phyloP scores from a whole-genome alignment of 2,329 filamentous ascomycete genomes.

The Colletotrichum eremochloae region DNA sequence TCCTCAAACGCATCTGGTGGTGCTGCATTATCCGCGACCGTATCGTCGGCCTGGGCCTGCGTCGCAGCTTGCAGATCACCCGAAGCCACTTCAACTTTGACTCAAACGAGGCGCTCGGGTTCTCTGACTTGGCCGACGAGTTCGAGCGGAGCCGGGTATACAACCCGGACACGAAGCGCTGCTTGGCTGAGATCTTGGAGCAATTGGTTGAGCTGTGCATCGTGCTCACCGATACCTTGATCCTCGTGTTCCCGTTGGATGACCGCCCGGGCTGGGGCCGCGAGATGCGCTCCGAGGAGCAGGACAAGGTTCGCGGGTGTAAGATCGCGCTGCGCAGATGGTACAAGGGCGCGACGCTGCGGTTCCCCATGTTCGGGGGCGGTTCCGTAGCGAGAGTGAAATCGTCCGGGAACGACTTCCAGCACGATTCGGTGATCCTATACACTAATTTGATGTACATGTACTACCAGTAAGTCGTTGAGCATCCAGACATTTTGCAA shows the following conservation, averaged over 20 bases:
- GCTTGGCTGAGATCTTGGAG: conserved; percentile 59
- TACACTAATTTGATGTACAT: conserved; percentile 65
- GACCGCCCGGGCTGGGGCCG: conserved; percentile 57
- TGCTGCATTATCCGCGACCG: conserved; percentile 66
- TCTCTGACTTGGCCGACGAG: conserved; percentile 61
- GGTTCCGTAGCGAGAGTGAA: conserved; percentile 47
- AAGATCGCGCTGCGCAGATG: conserved; percentile 55
- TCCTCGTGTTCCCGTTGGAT: conserved; percentile 59
- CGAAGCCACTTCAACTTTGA: conserved; percentile 61
- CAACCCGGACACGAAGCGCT: conserved; percentile 58
- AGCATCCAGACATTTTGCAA: not conserved
- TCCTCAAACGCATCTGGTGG: conserved; percentile 67
- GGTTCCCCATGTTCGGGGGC: conserved; percentile 56
- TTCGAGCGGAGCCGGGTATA: conserved; percentile 61
- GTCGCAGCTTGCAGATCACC: conserved; percentile 65
- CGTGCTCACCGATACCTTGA: conserved; percentile 61
- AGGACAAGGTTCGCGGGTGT: conserved; percentile 51
- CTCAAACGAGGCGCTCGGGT: conserved; percentile 52
- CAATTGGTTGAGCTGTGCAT: conserved; percentile 61
- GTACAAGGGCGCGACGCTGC: conserved; percentile 55
- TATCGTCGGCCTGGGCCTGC: conserved; percentile 62
- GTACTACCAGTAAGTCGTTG: conserved; percentile 61
- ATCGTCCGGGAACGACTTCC: conserved; percentile 48
- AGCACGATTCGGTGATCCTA: conserved; percentile 58
- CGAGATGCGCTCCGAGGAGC: conserved; percentile 50